Evolutionary conservation across 2,329 filamentous ascomycete species (phyloP), one percentile per base, ranked within the genome.

Genomic region (Truncatella angustata): DNA sequence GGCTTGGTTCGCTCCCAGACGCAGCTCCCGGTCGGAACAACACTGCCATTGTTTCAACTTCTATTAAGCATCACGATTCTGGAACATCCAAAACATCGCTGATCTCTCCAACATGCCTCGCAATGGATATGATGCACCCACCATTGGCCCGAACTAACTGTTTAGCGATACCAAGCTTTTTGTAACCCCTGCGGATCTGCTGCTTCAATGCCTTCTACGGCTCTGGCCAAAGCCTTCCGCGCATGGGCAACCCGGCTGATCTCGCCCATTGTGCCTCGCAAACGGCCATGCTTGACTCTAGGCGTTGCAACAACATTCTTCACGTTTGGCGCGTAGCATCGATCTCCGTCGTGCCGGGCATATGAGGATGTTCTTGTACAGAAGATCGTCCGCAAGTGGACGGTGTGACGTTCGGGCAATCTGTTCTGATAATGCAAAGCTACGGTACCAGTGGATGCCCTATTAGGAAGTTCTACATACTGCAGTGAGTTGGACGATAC

Each of bases 41-140:
- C 30, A 49, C 16, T 20, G 21, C 30, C 45, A 49, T 49, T 49
- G 47, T 50, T 50, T 50, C 47, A 50, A 42, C 36, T 14, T 28
- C 23, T 40, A 20, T 24, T 26, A 32, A 50, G 35, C 23, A 40
- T 42, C 47, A 12, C 35, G 23, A 16, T 50, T 42, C 35, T 50
- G 47, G 35, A 50, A 50, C 47, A 42, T 20, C 35, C 23, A 35
- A 50, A 28, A 24, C 5, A 16, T 26, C 36, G 9, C 16, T 20
- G 12, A 11, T 16, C 16, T 21, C n/a, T 24, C 45, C 16, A 36
- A n/a, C 16, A 16, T 30, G 47, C 12, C n/a, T 10, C 18, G 20
- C n/a, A 9, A 24, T 16, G 24, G 20, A 30, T 11, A 16, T 23
- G 28, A 49, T 16, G 32, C 12, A 36, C 10, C 35, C 24, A 23